phyloP scores from a whole-genome alignment of 768 basidiomycete genomes.

The Russula dissimulans region DNA sequence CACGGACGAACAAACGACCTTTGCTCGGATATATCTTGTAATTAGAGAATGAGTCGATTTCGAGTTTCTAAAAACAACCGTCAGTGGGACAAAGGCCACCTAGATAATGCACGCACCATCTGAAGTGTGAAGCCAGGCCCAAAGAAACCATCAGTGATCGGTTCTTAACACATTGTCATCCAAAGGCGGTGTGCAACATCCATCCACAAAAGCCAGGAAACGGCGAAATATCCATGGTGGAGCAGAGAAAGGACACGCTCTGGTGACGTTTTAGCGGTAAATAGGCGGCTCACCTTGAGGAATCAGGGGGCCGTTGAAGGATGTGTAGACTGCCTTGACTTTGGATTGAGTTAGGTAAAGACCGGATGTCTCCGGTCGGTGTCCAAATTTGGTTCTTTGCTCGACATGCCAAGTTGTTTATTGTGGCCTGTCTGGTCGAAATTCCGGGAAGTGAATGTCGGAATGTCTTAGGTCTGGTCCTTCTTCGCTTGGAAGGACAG shows the following conservation, averaged over 20 bases:
- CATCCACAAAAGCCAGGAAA: constrained; percentile 18
- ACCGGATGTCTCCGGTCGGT: constrained; percentile 13
- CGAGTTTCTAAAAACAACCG: constrained; percentile 68
- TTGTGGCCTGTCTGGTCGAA: background rate
- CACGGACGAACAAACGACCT: constrained; percentile 92
- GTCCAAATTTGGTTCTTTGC: background rate
- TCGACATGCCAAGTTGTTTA: too few species aligned
- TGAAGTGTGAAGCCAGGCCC: constrained; percentile 13
- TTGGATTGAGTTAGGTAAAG: background rate
- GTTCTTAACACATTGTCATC: constrained; percentile 17
- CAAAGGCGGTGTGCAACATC: constrained; percentile 12
- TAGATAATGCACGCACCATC: constrained; percentile 20
- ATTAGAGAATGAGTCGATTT: constrained; percentile 97
- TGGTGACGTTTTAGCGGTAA: constrained; percentile 19
- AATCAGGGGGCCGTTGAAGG: constrained; percentile 26
- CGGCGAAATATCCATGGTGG: constrained; percentile 10
- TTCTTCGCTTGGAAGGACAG: background rate
- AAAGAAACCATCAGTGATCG: constrained; percentile 9
- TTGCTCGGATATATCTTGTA: constrained; percentile 97
- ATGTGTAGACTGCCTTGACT: background rate
- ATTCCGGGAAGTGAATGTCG: background rate
- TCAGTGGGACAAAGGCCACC: constrained; percentile 15
- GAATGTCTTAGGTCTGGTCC: too few species aligned
- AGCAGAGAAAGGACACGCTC: background rate
- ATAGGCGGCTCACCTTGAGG: constrained; percentile 52